Percentiles rank a stretch among this genome's conserved stretches.
Conservation (phyloP, 495 filamentous ascomycete species). For the Neurospora sp. region DNA sequence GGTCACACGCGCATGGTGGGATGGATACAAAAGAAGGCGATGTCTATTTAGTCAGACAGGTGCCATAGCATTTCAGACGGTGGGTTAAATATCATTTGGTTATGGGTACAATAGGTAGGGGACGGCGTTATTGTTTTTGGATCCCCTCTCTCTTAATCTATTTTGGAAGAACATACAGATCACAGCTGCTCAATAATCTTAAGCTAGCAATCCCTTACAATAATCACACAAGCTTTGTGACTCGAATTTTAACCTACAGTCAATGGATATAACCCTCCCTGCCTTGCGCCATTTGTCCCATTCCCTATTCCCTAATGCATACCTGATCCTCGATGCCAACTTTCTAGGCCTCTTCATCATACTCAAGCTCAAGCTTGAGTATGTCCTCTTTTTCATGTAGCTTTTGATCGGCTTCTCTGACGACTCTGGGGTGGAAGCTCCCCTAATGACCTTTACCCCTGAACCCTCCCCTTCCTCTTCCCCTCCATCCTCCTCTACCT, state of each 20-base stretch:
- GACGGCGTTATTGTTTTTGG: neutral
- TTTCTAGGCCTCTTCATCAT: neutral
- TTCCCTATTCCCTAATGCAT: neutral
- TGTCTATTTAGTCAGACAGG: neutral
- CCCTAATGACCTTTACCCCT: constrained; percentile 2
- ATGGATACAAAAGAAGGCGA: constrained; percentile 11
- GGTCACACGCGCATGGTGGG: constrained; percentile 5
- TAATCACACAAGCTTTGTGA: neutral
- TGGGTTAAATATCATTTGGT: neutral
- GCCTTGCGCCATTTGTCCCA: neutral
- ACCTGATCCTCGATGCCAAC: neutral
- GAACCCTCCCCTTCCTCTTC: constrained; percentile 14
- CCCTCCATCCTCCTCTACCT: constrained; percentile 24
- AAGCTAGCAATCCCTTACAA: neutral
- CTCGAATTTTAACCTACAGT: neutral
- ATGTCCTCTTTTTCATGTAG: neutral
- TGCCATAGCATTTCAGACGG: neutral
- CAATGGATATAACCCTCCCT: neutral
- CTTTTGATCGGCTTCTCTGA: neutral
- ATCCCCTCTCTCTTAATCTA: neutral
- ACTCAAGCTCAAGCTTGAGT: neutral
- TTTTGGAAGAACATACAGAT: neutral
- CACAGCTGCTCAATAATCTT: neutral
- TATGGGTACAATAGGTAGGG: neutral
- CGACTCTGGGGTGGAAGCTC: neutral